Evolutionary conservation across 352 stramenopile genomes (phyloP).

Genomic region (Aphanomyces astaci): DNA sequence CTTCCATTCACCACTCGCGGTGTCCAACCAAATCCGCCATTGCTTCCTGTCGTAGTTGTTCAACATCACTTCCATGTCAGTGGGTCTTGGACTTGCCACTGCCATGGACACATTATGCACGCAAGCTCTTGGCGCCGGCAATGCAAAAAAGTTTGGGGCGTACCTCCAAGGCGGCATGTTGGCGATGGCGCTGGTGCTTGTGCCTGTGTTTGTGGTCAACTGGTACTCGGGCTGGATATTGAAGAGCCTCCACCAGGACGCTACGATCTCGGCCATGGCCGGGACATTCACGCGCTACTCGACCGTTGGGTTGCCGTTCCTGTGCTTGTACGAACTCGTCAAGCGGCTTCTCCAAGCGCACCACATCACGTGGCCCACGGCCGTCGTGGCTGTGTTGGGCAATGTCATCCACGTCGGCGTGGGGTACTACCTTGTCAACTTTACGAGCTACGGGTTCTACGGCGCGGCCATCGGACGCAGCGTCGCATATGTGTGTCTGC

Average conservation of each 20-base stretch:
- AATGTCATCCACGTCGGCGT: slow-evolving; percentile 57
- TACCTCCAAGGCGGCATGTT: slow-evolving; percentile 60
- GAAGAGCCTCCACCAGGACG: slow-evolving; percentile 36
- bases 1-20: background rate
- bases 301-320: slow-evolving; percentile 63
- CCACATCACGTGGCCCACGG: slow-evolving; percentile 55
- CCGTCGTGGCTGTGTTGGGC: slow-evolving; percentile 47
- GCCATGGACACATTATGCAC: slow-evolving; percentile 50
- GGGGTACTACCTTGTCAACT: slow-evolving; percentile 68
- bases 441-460: slow-evolving; percentile 44
- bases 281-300: slow-evolving; percentile 33
- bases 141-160: slow-evolving; percentile 55
- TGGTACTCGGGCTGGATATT: slow-evolving; percentile 48
- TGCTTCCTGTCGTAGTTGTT: slow-evolving; percentile 32
- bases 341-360: slow-evolving; percentile 65
- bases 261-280: slow-evolving; percentile 35
- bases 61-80: slow-evolving; percentile 58
- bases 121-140: slow-evolving; percentile 53
- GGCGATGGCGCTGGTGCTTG: slow-evolving; percentile 23
- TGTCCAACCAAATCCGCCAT: no score
- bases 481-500: slow-evolving; percentile 46
- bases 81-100: slow-evolving; percentile 43
- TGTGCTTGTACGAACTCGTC: slow-evolving; percentile 70
- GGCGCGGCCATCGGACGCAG: slow-evolving; percentile 59
- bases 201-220: slow-evolving; percentile 48